A percentile compares a stretch with the other conserved stretches of the same genome.
Conservation (phyloP, 169 alveolate genomes). For the Plasmodium vivax region DNA sequence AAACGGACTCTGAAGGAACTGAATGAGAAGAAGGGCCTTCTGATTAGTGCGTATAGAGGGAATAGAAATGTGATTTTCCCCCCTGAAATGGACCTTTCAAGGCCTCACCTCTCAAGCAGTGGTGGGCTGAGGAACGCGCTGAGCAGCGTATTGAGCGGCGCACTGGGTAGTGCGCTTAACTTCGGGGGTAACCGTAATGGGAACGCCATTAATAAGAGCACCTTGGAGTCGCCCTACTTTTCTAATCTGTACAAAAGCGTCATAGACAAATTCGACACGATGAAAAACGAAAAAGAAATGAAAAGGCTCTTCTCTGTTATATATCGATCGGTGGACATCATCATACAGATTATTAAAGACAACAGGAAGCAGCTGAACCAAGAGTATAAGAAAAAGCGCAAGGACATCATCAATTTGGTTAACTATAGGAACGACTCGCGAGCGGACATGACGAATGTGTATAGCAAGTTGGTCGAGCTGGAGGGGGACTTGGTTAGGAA, state of each 20-base stretch:
- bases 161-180: not conserved
- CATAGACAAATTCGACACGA: not conserved
- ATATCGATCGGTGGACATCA: constrained; percentile 20
- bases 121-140: not conserved
- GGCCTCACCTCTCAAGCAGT: not conserved
- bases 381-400: constrained; percentile 4
- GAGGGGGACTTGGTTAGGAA: constrained; percentile 9
- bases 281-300: not conserved
- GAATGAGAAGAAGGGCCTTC: not conserved
- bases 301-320: not conserved
- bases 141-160: not conserved
- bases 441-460: not conserved
- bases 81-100: not conserved
- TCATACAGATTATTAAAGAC: not conserved
- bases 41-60: not conserved
- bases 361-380: not conserved
- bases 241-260: not conserved
- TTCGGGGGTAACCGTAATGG: not conserved
- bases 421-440: not conserved
- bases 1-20: not conserved
- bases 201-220: not conserved
- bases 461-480: constrained; percentile 12
- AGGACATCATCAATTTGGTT: constrained; percentile 10
- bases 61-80: constrained; percentile 28
- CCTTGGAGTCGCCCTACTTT: not conserved